Conservation (phyloP, 495 filamentous ascomycete genomes). For the Apiosordaria backusii region DNA sequence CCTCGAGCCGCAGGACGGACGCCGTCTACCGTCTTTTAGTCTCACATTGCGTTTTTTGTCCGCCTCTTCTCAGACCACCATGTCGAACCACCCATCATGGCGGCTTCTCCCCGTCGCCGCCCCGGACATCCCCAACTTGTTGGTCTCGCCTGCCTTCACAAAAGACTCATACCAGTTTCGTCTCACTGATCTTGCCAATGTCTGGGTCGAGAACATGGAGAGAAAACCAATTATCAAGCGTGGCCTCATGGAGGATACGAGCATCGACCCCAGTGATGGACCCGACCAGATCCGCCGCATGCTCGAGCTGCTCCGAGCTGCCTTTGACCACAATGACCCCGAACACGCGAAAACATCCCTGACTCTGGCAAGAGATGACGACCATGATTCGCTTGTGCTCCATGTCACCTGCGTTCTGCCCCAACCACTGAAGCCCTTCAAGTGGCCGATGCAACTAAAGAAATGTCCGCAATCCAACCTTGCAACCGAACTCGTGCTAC, state of each 20-base stretch:
- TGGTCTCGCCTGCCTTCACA: constrained; percentile 40
- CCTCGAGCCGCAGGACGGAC: neutral
- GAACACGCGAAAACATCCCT: constrained; percentile 40
- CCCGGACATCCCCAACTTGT: constrained; percentile 39
- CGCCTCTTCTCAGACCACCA: constrained; percentile 7
- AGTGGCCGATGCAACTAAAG: constrained; percentile 62
- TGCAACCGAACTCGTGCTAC: constrained; percentile 63
- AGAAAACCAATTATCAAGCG: constrained; percentile 60
- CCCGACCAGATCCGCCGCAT: constrained; percentile 66
- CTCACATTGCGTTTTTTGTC: too few relatives aligned
- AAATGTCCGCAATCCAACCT: constrained; percentile 52
- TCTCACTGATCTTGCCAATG: constrained; percentile 75
- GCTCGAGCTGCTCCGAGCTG: constrained; percentile 65
- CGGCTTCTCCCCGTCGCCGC: constrained; percentile 32
- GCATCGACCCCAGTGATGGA: constrained; percentile 83
- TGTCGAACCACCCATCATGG: constrained; percentile 32
- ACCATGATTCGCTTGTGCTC: constrained; percentile 49
- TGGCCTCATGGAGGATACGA: constrained; percentile 62
- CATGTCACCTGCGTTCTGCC: constrained; percentile 61
- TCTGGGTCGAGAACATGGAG: constrained; percentile 77
- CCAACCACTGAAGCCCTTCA: constrained; percentile 60
- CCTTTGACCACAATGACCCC: constrained; percentile 45
- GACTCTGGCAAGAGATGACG: constrained; percentile 29
- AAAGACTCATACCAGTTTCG: constrained; percentile 63
- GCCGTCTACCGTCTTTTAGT: too few relatives aligned